Percentiles rank a stretch among this genome's conserved stretches.
phyloP scores from a whole-genome alignment of 1,284 basidiomycete species.

The Megacollybia platyphylla region DNA sequence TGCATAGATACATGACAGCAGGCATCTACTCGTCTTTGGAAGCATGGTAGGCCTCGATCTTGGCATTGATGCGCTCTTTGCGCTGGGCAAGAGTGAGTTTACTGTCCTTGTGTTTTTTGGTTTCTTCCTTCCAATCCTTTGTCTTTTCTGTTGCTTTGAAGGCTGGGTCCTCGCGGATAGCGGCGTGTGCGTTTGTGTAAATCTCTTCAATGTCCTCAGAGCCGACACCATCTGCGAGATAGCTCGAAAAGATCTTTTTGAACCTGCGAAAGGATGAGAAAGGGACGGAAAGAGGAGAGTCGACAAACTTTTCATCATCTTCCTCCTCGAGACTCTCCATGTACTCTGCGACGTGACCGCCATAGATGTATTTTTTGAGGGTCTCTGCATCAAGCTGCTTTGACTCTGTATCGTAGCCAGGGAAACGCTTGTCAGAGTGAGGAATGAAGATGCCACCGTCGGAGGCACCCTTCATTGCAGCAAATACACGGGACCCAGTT shows the following conservation, averaged over 20 bases:
- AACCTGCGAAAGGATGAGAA: slow-evolving; percentile 40
- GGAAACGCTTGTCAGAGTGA: slow-evolving; percentile 98
- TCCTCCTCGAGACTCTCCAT: slow-evolving; percentile 99
- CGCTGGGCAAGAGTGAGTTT: slow-evolving; percentile 77
- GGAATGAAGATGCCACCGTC: slow-evolving; percentile 98
- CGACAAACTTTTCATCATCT: slow-evolving; percentile 82
- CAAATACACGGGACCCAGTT: slow-evolving; percentile 96
- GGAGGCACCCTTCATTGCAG: slow-evolving; percentile 97
- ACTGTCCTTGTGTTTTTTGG: slow-evolving; percentile 57
- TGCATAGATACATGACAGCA: slow-evolving; percentile 5
- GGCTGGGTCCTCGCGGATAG: slow-evolving; percentile 89
- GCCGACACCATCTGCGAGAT: slow-evolving; percentile 91
- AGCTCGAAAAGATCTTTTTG: slow-evolving; percentile 96
- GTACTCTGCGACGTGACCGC: slow-evolving; percentile 98
- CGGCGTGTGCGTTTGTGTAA: slow-evolving; percentile 81
- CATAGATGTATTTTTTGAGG: slow-evolving; percentile 96
- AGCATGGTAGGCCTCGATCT: slow-evolving; percentile 78
- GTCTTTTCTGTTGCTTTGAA: slow-evolving; percentile 91
- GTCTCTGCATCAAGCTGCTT: slow-evolving; percentile 94
- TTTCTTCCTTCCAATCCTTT: slow-evolving; percentile 88
- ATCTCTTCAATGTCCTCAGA: slow-evolving; percentile 98
- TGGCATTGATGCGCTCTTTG: slow-evolving; percentile 64
- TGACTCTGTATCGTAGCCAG: slow-evolving; percentile 89
- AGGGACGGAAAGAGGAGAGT: not conserved
- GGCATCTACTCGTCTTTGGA: slow-evolving; percentile 45